Evolutionary conservation across 345 rosid species (phyloP), one percentile per base, ranked within the genome.

Genomic region (Gossypium turneri): DNA sequence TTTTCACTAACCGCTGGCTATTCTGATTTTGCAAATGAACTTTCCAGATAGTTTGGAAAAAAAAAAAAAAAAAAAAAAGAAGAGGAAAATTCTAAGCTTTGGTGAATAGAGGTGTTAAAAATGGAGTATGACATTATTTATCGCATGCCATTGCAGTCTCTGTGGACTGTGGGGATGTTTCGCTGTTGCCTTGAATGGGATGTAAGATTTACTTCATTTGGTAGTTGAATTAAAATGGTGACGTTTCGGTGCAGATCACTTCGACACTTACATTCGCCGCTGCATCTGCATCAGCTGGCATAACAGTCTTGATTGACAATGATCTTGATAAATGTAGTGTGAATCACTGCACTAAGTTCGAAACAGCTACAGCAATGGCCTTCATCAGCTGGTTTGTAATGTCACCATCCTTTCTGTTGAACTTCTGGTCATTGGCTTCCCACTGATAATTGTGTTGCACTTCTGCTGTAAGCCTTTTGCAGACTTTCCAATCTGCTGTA

Each of bases 221-320:
- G 9, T 12, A 12, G 25, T 73, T 63, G 22, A 72, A 7, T 27
- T 45, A 47, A 29, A 22, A 64, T 27, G 13, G 24, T 72, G 48
- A 69, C 51, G 3, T 67, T 43, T 68, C 76, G 64, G 34, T 81
- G 83, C 89, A 87, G 97, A 84, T 90, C 73, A 84, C 91, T 73
- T 86, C 90, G 12, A 86, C 91, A 3, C 89, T 92, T 29, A 87
- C 92, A 16, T 88, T 88, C 76, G 93, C 93, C 43, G 93, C 93
- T 56, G 97, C 93, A 44, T 80, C 88, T 75, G 94, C 93, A 44
- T 87, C 97, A 55, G 94, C 93, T 25, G 94, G 97, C 45, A 86
- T 90, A 76, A 88, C 92, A 1, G 92, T 90, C 29, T 88, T 92
- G 57, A 79, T 90, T 15, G 76, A 84, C 72, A 84, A 75, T 34